Percentiles rank a stretch among this genome's conserved stretches.
phyloP scores from a whole-genome alignment of 257 asterid species.

The Solanum gandarillasii region DNA sequence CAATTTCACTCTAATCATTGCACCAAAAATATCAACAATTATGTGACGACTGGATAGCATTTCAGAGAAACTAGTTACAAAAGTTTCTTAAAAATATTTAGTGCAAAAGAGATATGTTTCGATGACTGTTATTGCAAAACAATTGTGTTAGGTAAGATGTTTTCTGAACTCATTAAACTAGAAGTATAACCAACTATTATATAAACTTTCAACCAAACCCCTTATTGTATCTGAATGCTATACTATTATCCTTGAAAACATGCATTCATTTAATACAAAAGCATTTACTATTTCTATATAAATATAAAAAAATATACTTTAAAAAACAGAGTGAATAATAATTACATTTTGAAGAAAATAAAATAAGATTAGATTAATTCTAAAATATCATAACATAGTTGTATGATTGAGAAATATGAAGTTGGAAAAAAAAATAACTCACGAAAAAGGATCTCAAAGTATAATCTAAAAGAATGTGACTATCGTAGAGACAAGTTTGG shows the following conservation, averaged over 20 bases:
- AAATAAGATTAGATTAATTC: neutral
- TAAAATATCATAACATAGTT: neutral
- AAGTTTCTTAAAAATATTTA: neutral
- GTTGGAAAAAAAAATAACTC: neutral
- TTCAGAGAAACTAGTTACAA: neutral
- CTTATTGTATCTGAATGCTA: neutral
- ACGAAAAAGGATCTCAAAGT: neutral
- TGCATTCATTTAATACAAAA: neutral
- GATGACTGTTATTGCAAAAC: neutral
- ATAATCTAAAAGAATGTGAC: neutral
- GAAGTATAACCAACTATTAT: neutral
- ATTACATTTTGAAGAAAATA: neutral
- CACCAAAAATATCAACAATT: neutral
- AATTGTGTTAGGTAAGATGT: neutral
- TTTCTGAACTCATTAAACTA: neutral
- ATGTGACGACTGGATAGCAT: neutral
- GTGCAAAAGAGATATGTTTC: neutral
- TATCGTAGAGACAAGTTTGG: neutral
- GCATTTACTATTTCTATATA: neutral
- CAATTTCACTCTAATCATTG: neutral
- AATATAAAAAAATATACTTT: neutral
- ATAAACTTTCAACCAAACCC: neutral
- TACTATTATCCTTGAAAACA: neutral
- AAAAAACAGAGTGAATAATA: neutral
- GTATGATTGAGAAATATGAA: neutral